Percentiles rank a stretch among this genome's conserved stretches.
These are phyloP conservation scores for Adansonia grandidieri DNA, from an alignment of 441 rosid species.

Conservation along the genomic window DNA sequence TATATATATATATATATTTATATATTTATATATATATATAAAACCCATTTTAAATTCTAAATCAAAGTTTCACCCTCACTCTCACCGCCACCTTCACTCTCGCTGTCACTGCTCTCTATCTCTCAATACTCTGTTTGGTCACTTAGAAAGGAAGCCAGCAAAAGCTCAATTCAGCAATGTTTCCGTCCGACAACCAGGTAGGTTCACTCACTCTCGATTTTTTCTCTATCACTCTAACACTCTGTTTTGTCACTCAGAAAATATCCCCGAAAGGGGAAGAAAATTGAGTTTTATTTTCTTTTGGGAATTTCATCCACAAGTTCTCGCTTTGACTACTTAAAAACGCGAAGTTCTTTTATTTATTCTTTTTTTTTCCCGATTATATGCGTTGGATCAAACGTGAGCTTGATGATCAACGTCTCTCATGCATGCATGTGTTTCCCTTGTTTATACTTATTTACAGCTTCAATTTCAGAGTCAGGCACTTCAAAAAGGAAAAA, in stretches of 20 bases:
- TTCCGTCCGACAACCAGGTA: slow-evolving; percentile 25
- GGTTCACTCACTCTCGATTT: slow-evolving; percentile 8
- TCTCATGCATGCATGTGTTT: too few species aligned
- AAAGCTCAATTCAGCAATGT: slow-evolving; percentile 20
- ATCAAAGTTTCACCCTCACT: neutral
- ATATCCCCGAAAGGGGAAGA: neutral
- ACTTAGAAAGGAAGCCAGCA: neutral
- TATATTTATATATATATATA: too few species aligned
- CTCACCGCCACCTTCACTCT: too few species aligned
- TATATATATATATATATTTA: neutral
- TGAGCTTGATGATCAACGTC: neutral
- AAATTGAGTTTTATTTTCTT: neutral
- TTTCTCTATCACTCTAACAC: neutral
- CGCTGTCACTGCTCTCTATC: neutral
- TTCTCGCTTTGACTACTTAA: neutral
- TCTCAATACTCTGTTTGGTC: too few species aligned
- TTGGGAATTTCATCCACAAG: neutral
- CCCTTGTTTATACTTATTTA: neutral
- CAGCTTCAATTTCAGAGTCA: neutral
- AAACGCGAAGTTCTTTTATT: neutral
- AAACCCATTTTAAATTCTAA: neutral
- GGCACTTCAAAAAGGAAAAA: neutral
- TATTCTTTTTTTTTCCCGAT: neutral
- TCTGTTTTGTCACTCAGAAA: neutral
- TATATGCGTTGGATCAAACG: neutral